Conservation (phyloP, 805 yeast genomes). For the Komagataella ulmi region DNA sequence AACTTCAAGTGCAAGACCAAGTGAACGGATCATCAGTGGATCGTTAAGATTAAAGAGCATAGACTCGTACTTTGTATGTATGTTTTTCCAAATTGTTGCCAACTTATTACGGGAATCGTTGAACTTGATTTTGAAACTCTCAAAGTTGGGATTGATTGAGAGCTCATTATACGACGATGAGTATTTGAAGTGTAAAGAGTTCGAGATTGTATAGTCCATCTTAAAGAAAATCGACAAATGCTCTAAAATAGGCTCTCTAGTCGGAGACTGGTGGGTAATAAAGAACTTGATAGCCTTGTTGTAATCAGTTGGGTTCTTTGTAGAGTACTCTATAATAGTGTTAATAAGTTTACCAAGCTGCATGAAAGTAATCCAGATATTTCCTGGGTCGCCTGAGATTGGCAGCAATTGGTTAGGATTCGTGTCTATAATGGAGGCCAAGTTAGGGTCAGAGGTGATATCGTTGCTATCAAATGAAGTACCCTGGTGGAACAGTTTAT, state of each 20-base stretch:
- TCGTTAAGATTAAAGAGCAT: conserved; percentile 25
- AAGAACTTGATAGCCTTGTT: conserved; percentile 41
- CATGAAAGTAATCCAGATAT: conserved; percentile 59
- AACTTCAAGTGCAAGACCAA: conserved; percentile 43
- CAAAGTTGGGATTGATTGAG: conserved; percentile 49
- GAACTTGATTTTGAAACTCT: conserved; percentile 49
- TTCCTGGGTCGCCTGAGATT: conserved; percentile 50
- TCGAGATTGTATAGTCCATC: conserved; percentile 63
- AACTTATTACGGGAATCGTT: conserved; percentile 47
- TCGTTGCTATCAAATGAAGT: conserved; percentile 22
- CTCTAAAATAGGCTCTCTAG: conserved; percentile 55
- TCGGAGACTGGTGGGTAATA: conserved; percentile 57
- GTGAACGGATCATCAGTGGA: conserved; percentile 27
- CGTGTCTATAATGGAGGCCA: conserved; percentile 4
- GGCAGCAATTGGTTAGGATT: conserved; percentile 21
- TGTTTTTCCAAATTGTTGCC: conserved; percentile 49
- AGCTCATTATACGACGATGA: conserved; percentile 59
- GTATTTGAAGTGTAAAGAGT: conserved; percentile 58
- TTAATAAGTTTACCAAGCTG: conserved; percentile 57
- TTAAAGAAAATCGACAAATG: conserved; percentile 54
- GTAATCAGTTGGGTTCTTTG: conserved; percentile 14
- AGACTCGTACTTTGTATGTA: conserved; percentile 36
- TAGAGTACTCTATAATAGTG: conserved; percentile 26
- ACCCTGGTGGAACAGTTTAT: conserved; percentile 57
- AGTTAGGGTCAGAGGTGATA: conserved; percentile 15